phyloP scores from a whole-genome alignment of 2,329 filamentous ascomycete genomes.

The Aureobasidium melanogenum region DNA sequence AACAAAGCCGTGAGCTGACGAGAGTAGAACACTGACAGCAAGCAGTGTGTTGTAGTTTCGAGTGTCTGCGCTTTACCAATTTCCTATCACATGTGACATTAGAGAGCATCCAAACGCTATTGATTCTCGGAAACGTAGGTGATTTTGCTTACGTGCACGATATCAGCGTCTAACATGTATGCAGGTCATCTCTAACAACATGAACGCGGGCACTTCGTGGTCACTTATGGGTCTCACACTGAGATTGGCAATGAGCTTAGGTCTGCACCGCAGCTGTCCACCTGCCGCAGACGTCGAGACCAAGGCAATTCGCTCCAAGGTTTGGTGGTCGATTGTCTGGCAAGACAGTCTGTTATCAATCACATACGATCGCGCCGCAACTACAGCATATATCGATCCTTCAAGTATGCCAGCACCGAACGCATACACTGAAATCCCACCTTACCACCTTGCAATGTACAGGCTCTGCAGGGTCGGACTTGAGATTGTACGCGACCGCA shows the following conservation, averaged over 20 bases:
- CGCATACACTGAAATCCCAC: conserved; percentile 29
- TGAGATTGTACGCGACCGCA: conserved; percentile 51
- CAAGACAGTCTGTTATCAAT: conserved; percentile 56
- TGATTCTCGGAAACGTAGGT: conserved; percentile 50
- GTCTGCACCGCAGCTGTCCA: conserved; percentile 50
- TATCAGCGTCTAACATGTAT: not conserved
- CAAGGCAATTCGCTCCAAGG: conserved; percentile 30
- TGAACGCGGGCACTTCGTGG: conserved; percentile 57
- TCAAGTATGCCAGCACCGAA: conserved; percentile 34
- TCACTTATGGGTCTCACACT: conserved; percentile 52
- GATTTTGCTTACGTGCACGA: not conserved
- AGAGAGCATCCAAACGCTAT: conserved; percentile 52
- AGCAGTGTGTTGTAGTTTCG: conserved; percentile 54
- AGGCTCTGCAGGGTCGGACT: conserved; percentile 49
- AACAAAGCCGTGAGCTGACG: too few species aligned
- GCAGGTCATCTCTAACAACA: conserved; percentile 47
- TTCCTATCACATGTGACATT: conserved; percentile 53
- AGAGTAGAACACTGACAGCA: conserved; percentile 20
- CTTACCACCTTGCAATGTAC: conserved; percentile 51
- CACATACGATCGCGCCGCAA: conserved; percentile 52
- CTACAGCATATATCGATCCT: conserved; percentile 44
- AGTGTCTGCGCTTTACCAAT: conserved; percentile 55
- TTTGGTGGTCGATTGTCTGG: conserved; percentile 54
- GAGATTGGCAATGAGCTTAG: conserved; percentile 51
- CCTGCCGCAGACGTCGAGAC: conserved; percentile 42